These are phyloP conservation scores for Apiospora phragmitis DNA, from an alignment of 2,329 filamentous ascomycete genomes.

Conservation along the genomic window DNA sequence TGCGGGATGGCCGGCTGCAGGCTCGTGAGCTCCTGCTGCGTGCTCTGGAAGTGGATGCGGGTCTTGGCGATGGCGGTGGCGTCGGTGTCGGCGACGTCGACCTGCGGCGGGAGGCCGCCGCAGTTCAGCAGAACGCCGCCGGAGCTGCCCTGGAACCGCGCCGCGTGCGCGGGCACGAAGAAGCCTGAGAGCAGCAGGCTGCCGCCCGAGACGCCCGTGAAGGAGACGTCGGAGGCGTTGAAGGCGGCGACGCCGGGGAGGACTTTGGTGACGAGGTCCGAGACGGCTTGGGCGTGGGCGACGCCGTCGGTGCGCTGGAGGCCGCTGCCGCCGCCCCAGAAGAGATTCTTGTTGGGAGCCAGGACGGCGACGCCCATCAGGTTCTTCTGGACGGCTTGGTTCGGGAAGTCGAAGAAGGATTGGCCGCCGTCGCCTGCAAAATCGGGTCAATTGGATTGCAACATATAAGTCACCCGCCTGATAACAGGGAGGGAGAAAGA, in stretches of 20 bases:
- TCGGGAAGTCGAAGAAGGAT: conserved; percentile 59
- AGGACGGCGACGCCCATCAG: conserved; percentile 55
- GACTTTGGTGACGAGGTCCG: conserved; percentile 48
- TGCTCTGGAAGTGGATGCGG: conserved; percentile 58
- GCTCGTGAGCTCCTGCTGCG: conserved; percentile 47
- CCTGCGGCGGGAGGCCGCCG: conserved; percentile 54
- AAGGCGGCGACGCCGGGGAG: conserved; percentile 56
- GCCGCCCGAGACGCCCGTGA: conserved; percentile 59
- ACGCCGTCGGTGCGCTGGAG: conserved; percentile 55
- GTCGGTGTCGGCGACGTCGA: conserved; percentile 43
- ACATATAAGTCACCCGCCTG: too few relatives aligned
- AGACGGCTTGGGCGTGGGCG: conserved; percentile 55
- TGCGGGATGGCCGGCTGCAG: conserved; percentile 52
- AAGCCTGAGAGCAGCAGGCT: conserved; percentile 55
- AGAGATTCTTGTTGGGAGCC: conserved; percentile 53
- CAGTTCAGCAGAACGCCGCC: conserved; percentile 56
- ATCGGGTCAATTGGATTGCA: too few relatives aligned
- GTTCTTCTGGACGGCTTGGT: conserved; percentile 50
- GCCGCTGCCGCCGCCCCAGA: conserved; percentile 58
- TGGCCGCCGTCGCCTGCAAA: conserved; percentile 52
- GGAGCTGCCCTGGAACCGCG: conserved; percentile 44
- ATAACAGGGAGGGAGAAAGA: too few relatives aligned
- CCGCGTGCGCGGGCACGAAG: conserved; percentile 58
- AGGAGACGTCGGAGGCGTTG: conserved; percentile 52
- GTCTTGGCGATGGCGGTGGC: conserved; percentile 44